A percentile compares a stretch with the other conserved stretches of the same genome.
These are phyloP conservation scores for Blepharisma japonicum DNA, from an alignment of 73 alveolate genomes.

Conservation along the genomic window DNA sequence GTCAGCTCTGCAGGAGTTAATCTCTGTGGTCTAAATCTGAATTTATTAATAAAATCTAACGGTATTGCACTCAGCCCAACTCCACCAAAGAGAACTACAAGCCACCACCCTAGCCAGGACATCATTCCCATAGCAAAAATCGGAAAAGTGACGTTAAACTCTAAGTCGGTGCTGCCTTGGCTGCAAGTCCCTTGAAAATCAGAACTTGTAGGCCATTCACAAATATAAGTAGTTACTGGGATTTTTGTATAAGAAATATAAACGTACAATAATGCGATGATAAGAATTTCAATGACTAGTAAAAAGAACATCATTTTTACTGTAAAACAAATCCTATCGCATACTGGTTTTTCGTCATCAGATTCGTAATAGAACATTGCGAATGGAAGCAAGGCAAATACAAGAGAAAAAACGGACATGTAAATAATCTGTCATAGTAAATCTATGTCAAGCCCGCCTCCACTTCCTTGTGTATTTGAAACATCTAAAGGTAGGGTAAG, in stretches of 20 bases:
- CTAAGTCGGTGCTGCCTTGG: conserved; percentile 32
- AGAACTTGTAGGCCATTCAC: conserved; percentile 23
- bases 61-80: conserved; percentile 84
- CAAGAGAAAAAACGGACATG: conserved; percentile 55
- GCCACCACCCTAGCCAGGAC: conserved; percentile 70
- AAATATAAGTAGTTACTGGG: conserved; percentile 52
- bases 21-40: conserved; percentile 63
- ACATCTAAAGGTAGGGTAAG: conserved; percentile 85
- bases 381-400: conserved; percentile 67
- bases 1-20: conserved; percentile 52
- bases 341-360: conserved; percentile 76
- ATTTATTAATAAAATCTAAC: conserved; percentile 64
- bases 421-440: conserved; percentile 80
- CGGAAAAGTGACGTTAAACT: conserved; percentile 66
- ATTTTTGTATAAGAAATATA: conserved; percentile 48
- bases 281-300: conserved; percentile 43
- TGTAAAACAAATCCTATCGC: conserved; percentile 56
- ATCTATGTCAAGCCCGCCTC: conserved; percentile 73
- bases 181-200: background rate
- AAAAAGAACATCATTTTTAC: conserved; percentile 44
- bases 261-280: conserved; percentile 61
- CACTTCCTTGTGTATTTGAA: conserved; percentile 59
- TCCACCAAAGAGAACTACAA: conserved; percentile 72
- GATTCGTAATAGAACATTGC: conserved; percentile 77
- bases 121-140: conserved; percentile 69